Base-by-base conservation (phyloP, 2,329 filamentous ascomycete species). In the Alternaria novae-zelandiae region DNA sequence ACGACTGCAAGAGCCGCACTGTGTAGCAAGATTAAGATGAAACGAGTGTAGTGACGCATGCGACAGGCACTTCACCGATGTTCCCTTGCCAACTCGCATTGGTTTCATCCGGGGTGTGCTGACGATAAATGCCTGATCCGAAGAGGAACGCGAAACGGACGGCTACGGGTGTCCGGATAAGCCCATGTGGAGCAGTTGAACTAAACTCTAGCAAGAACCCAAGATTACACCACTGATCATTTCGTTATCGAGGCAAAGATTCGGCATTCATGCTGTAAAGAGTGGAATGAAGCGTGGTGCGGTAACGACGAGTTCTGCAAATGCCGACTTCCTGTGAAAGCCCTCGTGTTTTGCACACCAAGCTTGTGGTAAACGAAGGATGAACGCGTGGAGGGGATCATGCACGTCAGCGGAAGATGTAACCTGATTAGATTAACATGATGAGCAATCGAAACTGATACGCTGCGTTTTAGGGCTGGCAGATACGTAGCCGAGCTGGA, bases 371-470 rank as follows among this genome's bases (percentile, higher is more conserved):
- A 43, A 44, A 45, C 30, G 46, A 47, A 47, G 23, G 25, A 32
- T 47, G 61, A 45, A 55, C 50, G 50, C 57, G 61, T 55, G 61
- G 59, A 66, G 65, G 65, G 70, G 66, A 46, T 36, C 46, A 67
- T 71, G 68, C 67, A 73, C 46, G 69, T 66, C 30, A 67, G 69
- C 68, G 70, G 71, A 71, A 74, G 67, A 71, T 73, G 74, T 74
- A 76, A 75, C 74, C 70, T 66, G 62, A 68, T 70, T 71, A 72
- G 71, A 73, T 70, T 70, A 72, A 70, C 63, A 61, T 57, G 66
- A 72, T 72, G 65, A 71, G 64, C 68, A 73, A 66, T 59, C 25
- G 54, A 67, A 63, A 67, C 47, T 70, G 64, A 72, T 72, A 71
- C 61, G 69, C 64, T 65, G 63, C 59, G 66, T 62, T 64, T 67